Percentiles rank a stretch among this genome's conserved stretches.
These are phyloP conservation scores for Uromyces viciae-fabae DNA, from an alignment of 1,284 basidiomycete genomes.

Conservation along the genomic window DNA sequence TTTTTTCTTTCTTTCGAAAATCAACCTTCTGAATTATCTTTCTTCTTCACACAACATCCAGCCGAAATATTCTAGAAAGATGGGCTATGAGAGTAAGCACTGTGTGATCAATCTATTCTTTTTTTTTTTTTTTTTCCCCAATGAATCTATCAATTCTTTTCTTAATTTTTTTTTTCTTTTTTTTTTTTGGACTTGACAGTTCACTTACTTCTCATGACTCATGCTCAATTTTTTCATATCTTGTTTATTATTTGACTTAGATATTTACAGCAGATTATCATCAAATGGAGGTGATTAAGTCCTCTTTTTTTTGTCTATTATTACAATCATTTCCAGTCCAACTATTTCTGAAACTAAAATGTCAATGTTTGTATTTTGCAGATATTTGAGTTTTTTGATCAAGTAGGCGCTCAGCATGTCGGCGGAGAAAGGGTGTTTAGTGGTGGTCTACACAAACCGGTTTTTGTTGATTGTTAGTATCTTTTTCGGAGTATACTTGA, in stretches of 20 bases:
- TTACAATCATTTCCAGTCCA: neutral
- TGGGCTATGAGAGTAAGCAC: constrained; percentile 39
- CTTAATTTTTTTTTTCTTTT: neutral
- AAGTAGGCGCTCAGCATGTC: constrained; percentile 25
- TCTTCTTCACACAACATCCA: neutral
- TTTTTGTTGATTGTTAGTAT: constrained; percentile 37
- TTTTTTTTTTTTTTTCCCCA: neutral
- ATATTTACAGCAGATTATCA: constrained; percentile 42
- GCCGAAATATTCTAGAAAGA: constrained; percentile 39
- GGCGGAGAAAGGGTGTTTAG: constrained; percentile 29
- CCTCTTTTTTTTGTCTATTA: neutral
- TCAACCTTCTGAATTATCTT: neutral
- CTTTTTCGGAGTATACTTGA: neutral
- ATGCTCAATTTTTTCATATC: neutral
- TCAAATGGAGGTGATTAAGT: constrained; percentile 18
- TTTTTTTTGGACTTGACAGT: neutral
- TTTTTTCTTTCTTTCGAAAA: neutral
- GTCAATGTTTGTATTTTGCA: neutral
- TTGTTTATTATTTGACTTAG: neutral
- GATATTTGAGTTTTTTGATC: constrained; percentile 43
- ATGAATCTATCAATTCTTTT: neutral
- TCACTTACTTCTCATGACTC: neutral
- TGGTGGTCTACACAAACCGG: neutral
- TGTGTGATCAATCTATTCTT: neutral
- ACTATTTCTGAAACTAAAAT: neutral